Evolutionary conservation across 2,329 filamentous ascomycete species (phyloP).

Genomic region (Neofusicoccum umdonicola): DNA sequence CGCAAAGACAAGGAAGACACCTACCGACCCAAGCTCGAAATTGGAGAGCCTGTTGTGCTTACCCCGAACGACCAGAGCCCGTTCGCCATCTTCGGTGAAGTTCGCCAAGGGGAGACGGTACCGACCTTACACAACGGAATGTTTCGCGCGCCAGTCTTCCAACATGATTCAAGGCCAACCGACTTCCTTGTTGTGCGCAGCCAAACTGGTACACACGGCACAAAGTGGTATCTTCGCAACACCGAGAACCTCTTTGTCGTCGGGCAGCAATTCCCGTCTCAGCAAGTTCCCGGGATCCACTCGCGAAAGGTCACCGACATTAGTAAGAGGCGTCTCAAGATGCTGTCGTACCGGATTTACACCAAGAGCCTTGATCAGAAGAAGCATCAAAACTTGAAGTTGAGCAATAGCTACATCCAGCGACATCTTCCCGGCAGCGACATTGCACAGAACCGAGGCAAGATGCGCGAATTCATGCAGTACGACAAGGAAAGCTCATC

Average conservation of each 20-base stretch:
- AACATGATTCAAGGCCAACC: conserved; percentile 70
- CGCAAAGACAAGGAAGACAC: conserved; percentile 71
- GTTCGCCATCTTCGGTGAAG: conserved; percentile 90
- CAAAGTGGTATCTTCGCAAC: conserved; percentile 78
- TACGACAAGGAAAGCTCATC: conserved; percentile 87
- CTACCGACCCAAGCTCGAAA: conserved; percentile 71
- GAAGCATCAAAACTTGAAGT: conserved; percentile 64
- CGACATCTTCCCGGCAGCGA: conserved; percentile 87
- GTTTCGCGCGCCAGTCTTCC: conserved; percentile 92
- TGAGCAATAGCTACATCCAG: conserved; percentile 63
- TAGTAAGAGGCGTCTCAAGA: conserved; percentile 94
- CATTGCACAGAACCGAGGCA: conserved; percentile 92
- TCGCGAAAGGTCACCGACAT: conserved; percentile 94
- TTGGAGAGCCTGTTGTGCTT: conserved; percentile 85
- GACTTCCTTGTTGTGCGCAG: conserved; percentile 88
- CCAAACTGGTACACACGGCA: conserved; percentile 74
- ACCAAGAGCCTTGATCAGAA: conserved; percentile 68
- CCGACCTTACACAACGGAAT: conserved; percentile 92
- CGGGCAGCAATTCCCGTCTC: conserved; percentile 87
- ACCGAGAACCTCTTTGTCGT: conserved; percentile 90
- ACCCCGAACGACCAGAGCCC: conserved; percentile 93
- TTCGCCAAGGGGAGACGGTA: conserved; percentile 85
- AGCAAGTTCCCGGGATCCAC: conserved; percentile 90
- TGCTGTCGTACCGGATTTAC: conserved; percentile 89
- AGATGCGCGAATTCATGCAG: conserved; percentile 92